These are phyloP conservation scores for Meripilus lineatus DNA, from an alignment of 1,284 basidiomycete genomes.

Conservation along the genomic window DNA sequence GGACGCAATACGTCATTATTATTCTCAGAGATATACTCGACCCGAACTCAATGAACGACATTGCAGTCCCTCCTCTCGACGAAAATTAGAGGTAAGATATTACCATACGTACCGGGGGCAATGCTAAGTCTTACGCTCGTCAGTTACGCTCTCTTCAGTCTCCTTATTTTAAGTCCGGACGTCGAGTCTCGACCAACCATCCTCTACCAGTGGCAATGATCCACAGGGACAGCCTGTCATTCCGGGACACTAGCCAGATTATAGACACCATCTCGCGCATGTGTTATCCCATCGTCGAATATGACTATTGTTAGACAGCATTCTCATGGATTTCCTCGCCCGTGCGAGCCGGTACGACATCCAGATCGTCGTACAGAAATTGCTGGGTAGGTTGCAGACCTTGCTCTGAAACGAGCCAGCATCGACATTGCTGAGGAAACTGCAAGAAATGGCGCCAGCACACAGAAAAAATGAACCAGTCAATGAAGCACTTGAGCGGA, in stretches of 20 bases:
- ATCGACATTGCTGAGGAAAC: slow-evolving; percentile 44
- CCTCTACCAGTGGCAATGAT: no score
- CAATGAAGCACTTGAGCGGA: no score
- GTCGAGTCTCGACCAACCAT: background rate
- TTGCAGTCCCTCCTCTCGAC: no score
- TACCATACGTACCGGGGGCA: background rate
- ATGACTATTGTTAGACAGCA: background rate
- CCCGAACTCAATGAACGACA: no score
- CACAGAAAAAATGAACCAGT: no score
- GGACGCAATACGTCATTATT: no score
- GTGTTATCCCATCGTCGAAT: background rate
- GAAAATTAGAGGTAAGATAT: no score
- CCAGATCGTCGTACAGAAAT: background rate
- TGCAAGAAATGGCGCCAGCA: no score
- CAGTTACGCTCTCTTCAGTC: background rate
- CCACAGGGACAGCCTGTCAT: background rate
- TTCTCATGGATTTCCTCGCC: background rate
- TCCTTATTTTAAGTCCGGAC: background rate
- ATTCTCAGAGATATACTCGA: no score
- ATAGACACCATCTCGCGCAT: background rate
- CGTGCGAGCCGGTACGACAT: background rate
- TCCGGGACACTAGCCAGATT: background rate
- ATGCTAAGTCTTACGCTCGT: background rate
- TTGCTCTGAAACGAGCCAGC: slow-evolving; percentile 45
- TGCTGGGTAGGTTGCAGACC: background rate